phyloP scores from a whole-genome alignment of 208 protist species.

The Leishmania major region DNA sequence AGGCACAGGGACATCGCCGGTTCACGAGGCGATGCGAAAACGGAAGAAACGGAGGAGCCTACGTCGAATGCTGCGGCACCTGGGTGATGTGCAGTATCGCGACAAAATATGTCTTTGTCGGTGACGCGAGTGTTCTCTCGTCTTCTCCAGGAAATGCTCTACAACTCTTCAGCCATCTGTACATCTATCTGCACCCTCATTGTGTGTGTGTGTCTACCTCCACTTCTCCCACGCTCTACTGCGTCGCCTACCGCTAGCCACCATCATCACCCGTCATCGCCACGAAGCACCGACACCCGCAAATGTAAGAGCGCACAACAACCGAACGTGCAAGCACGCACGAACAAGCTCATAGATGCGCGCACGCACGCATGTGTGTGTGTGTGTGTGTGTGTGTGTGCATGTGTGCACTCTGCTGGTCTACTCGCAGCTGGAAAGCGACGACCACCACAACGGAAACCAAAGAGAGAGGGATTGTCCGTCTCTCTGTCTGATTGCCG shows the following conservation, averaged over 20 bases:
- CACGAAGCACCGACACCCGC: not conserved
- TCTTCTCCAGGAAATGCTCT: not conserved
- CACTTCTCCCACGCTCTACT: not conserved
- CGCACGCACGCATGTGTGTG: conserved; percentile 10
- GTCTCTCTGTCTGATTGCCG: too few species aligned
- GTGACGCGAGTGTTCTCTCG: not conserved
- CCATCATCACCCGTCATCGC: too few species aligned
- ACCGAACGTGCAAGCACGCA: not conserved
- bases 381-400: conserved; percentile 20
- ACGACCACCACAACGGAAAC: not conserved
- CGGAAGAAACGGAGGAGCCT: not conserved
- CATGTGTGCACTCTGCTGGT: conserved; percentile 9
- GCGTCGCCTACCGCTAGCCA: not conserved
- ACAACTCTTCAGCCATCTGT: not conserved
- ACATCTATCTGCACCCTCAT: not conserved
- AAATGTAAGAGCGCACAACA: not conserved
- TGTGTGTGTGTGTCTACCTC: not conserved
- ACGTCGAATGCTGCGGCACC: not conserved
- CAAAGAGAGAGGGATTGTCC: too few species aligned
- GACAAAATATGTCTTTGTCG: not conserved
- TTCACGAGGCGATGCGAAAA: not conserved
- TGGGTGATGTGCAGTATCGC: not conserved
- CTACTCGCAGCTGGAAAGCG: not conserved
- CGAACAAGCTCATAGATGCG: not conserved
- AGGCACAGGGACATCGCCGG: not conserved